Evolutionary conservation across 2,329 filamentous ascomycete species (phyloP).

Genomic region (Colletotrichum sublineola): DNA sequence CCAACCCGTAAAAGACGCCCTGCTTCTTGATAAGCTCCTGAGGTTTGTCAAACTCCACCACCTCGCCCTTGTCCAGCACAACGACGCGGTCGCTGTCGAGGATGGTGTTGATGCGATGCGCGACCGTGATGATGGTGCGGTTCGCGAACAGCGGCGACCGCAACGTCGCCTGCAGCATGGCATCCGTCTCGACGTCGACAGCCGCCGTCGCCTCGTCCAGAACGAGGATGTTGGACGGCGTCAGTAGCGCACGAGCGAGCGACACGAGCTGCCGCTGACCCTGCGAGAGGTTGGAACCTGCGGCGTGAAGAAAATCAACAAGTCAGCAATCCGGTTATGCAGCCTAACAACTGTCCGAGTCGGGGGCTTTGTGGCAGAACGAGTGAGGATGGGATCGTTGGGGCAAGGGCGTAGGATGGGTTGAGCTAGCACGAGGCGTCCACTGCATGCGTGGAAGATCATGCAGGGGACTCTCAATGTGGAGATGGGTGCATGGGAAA

Average conservation of each 20-base stretch:
- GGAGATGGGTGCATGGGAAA: constrained; percentile 40
- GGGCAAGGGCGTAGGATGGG: constrained; percentile 39
- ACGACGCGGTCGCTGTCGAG: constrained; percentile 90
- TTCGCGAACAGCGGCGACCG: constrained; percentile 81
- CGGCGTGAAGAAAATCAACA: constrained; percentile 4
- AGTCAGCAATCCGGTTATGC: constrained; percentile 44
- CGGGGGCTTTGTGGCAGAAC: neutral
- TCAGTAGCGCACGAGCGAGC: constrained; percentile 91
- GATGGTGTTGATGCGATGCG: constrained; percentile 98
- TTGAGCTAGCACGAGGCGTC: constrained; percentile 49
- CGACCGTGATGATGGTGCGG: constrained; percentile 97
- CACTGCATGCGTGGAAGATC: constrained; percentile 51
- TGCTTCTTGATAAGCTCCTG: constrained; percentile 79
- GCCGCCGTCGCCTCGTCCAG: constrained; percentile 95
- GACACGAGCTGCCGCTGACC: constrained; percentile 96
- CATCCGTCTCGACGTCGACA: constrained; percentile 77
- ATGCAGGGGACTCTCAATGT: constrained; percentile 50
- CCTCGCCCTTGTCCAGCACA: constrained; percentile 89
- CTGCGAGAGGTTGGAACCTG: constrained; percentile 93
- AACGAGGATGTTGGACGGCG: constrained; percentile 96
- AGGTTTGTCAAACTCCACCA: constrained; percentile 94
- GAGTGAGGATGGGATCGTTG: constrained; percentile 1
- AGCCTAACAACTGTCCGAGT: constrained; percentile 26
- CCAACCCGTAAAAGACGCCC: constrained; percentile 89
- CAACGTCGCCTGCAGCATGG: constrained; percentile 74